Base-by-base conservation (phyloP, 768 basidiomycete genomes). In the Mycena polygramma region DNA sequence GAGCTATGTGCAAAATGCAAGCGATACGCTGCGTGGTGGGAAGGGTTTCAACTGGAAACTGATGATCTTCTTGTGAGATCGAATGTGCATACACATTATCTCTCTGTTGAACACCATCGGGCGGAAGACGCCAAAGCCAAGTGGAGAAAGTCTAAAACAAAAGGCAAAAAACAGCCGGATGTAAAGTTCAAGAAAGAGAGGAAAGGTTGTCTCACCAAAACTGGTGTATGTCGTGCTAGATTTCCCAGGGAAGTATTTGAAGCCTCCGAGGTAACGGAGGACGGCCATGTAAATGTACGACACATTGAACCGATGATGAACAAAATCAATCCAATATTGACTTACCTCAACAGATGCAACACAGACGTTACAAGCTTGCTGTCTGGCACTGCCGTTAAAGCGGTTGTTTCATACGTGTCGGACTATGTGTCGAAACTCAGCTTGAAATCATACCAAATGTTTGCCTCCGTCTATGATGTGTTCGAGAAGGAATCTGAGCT, bases 21-120 rank as follows among this genome's bases (percentile, higher is more conserved):
- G 49, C 69, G 78, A 43, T 75, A 77, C 6, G 3, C 57, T 4
- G 11, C 17, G 8, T 78, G 77, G 77, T 70, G 69, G 66, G 14
- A 22, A 1, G 22, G 53, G 30, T 74, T 65, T 43, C 8, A 62
- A 5, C 19, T 43, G 9, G 66, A 51, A n/a, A 72, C 77, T 1
- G 69, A 77, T 70, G 72, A 77, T 63, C 20, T 77, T 13, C 14
- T 78, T 0, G 30, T 66, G 1, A 24, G 62, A 30, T 72, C 75
- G 11, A 76, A 78, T 62, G 10, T 73, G 5, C 77, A 78, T 57
- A 59, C 17, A 9, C 74, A 76, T 57, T 37, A 14, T 17, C n/a
- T 39, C n/a, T 63, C 57, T 0, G 4, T 30, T 11, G 22, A 26
- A 45, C 19, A 59, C 26, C 41, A 43, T 1, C 19, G 22, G 5